A percentile compares a stretch with the other conserved stretches of the same genome.
Conservation (phyloP, 2,329 filamentous ascomycete species). For the Xylariales sp. region DNA sequence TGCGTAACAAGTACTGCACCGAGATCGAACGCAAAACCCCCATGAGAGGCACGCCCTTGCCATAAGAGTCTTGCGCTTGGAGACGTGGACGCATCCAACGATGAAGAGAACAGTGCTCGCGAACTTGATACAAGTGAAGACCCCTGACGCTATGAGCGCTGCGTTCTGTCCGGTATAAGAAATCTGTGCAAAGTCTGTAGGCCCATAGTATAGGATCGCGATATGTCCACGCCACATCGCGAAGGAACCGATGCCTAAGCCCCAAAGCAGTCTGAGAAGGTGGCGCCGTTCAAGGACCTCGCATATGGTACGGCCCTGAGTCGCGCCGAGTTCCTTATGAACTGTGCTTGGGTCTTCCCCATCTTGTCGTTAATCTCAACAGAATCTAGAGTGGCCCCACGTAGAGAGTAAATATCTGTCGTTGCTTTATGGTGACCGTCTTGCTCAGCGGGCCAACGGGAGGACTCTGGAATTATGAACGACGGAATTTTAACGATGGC, state of each 20-base stretch:
- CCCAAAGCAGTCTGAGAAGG: conserved; percentile 29
- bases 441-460: conserved; percentile 40
- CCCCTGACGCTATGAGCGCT: conserved; percentile 2
- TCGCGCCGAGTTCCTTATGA: conserved; percentile 40
- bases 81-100: conserved; percentile 2
- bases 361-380: conserved; percentile 36
- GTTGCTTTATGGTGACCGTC: conserved; percentile 36
- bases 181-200: conserved; percentile 3
- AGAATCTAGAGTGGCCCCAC: conserved; percentile 32
- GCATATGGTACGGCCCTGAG: conserved; percentile 25
- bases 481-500: neutral
- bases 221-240: conserved; percentile 6
- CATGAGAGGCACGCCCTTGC: neutral
- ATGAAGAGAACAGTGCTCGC: conserved; percentile 2
- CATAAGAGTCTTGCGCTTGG: conserved; percentile 3
- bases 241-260: neutral
- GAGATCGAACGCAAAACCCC: conserved; percentile 25
- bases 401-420: conserved; percentile 44
- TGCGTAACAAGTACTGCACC: conserved; percentile 38
- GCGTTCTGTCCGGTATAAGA: conserved; percentile 4
- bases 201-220: conserved; percentile 5
- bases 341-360: conserved; percentile 42
- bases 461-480: conserved; percentile 37
- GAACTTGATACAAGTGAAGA: conserved; percentile 5
- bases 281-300: conserved; percentile 1